Evolutionary conservation across 176 grass and related monocot genomes (phyloP).

Genomic region (Carex pumila): DNA sequence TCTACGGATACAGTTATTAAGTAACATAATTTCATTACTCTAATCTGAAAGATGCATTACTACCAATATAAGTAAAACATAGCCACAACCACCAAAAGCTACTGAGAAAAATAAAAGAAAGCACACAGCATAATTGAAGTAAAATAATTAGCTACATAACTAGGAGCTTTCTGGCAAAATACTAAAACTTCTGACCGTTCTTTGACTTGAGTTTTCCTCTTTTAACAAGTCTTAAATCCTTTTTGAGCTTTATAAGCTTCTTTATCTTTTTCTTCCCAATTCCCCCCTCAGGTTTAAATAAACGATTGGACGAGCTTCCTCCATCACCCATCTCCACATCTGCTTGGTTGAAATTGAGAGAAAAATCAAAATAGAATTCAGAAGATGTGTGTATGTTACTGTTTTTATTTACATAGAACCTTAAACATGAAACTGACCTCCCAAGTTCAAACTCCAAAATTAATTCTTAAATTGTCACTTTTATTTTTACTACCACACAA

Average conservation of each 20-base stretch:
- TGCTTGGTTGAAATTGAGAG: background rate
- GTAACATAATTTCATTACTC: background rate
- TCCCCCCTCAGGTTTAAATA: constrained; percentile 58
- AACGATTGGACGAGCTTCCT: constrained; percentile 33
- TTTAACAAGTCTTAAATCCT: constrained; percentile 56
- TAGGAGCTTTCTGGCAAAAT: background rate
- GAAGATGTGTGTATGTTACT: background rate
- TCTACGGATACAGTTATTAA: background rate
- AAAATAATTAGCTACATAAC: background rate
- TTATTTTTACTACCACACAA: background rate
- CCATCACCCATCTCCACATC: constrained; percentile 44
- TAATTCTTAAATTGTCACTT: background rate
- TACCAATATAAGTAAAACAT: background rate
- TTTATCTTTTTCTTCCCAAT: constrained; percentile 87
- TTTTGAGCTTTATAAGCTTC: constrained; percentile 66
- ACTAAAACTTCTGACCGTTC: background rate
- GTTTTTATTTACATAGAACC: background rate
- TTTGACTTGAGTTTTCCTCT: constrained; percentile 50
- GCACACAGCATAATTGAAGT: background rate
- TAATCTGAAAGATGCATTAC: background rate
- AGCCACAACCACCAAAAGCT: background rate
- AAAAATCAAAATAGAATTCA: background rate
- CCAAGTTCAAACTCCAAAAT: background rate
- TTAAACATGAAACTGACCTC: background rate
- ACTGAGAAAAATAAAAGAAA: background rate